Evolutionary conservation across 2,329 filamentous ascomycete genomes (phyloP).

Genomic region (Juglanconis sp.): DNA sequence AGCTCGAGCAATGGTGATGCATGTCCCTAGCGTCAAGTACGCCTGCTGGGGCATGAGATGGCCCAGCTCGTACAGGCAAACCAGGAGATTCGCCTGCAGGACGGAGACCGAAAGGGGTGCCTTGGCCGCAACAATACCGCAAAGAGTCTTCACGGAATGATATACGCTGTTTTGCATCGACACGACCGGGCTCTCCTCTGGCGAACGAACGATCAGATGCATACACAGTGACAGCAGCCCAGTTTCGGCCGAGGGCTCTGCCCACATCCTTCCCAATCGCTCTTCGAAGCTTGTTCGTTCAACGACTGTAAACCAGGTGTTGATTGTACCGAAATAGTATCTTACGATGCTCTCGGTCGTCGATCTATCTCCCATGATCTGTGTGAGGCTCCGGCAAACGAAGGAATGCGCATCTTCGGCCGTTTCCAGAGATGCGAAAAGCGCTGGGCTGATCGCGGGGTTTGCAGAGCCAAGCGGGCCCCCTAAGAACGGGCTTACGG

Average conservation of each 20-base stretch:
- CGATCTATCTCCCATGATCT: conserved; percentile 23
- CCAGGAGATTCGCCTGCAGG: conserved; percentile 27
- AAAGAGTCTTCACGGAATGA: conserved; percentile 25
- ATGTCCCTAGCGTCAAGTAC: conserved; percentile 26
- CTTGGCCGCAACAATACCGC: conserved; percentile 25
- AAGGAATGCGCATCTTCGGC: conserved; percentile 26
- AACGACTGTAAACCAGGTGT: conserved; percentile 29
- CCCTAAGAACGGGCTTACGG: conserved; percentile 19
- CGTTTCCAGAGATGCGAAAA: conserved; percentile 24
- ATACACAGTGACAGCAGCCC: conserved; percentile 27
- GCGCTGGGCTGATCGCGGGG: conserved; percentile 20
- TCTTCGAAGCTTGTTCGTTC: conserved; percentile 23
- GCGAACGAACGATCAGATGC: conserved; percentile 24
- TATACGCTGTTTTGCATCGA: conserved; percentile 26
- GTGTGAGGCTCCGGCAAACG: conserved; percentile 24
- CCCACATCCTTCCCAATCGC: conserved; percentile 24
- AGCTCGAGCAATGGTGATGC: conserved; percentile 25
- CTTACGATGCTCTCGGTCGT: conserved; percentile 22
- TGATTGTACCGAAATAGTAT: conserved; percentile 26
- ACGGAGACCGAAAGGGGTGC: conserved; percentile 22
- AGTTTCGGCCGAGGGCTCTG: conserved; percentile 25
- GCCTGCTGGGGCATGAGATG: conserved; percentile 29
- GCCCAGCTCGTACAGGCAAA: conserved; percentile 28
- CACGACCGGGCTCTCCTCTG: conserved; percentile 18
- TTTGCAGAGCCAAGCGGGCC: conserved; percentile 16